Conservation (phyloP, 2,329 filamentous ascomycete species). For the Sporothrix mexicana region DNA sequence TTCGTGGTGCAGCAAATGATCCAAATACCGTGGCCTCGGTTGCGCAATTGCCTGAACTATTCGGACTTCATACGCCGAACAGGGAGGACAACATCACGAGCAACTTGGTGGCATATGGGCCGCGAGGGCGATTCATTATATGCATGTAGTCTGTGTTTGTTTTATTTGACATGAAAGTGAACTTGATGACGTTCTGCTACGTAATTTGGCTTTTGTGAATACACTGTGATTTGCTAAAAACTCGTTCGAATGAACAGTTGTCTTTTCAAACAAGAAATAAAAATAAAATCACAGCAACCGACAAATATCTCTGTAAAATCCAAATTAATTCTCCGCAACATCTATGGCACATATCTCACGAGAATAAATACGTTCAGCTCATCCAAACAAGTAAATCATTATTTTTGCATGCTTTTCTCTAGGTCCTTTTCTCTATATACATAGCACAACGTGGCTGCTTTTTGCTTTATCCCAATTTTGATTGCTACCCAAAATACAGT, state of each 20-base stretch:
- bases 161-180: too few relatives aligned
- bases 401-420: neutral
- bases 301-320: too few relatives aligned
- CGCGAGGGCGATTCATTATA: neutral
- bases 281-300: neutral
- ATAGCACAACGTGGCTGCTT: too few relatives aligned
- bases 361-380: neutral
- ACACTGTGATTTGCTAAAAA: too few relatives aligned
- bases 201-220: too few relatives aligned
- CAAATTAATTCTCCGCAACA: too few relatives aligned
- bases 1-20: neutral
- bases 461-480: too few relatives aligned
- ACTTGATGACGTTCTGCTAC: too few relatives aligned
- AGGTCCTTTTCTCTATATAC: neutral
- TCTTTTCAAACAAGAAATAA: neutral
- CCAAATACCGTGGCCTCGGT: neutral
- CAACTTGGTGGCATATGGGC: neutral
- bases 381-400: neutral
- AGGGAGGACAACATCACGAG: neutral
- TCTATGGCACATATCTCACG: too few relatives aligned
- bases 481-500: too few relatives aligned
- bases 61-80: neutral
- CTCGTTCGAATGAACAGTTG: too few relatives aligned
- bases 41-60: neutral
- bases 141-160: neutral